Evolutionary conservation across 2,329 filamentous ascomycete species (phyloP).

Genomic region (Microcyclosporella mali): DNA sequence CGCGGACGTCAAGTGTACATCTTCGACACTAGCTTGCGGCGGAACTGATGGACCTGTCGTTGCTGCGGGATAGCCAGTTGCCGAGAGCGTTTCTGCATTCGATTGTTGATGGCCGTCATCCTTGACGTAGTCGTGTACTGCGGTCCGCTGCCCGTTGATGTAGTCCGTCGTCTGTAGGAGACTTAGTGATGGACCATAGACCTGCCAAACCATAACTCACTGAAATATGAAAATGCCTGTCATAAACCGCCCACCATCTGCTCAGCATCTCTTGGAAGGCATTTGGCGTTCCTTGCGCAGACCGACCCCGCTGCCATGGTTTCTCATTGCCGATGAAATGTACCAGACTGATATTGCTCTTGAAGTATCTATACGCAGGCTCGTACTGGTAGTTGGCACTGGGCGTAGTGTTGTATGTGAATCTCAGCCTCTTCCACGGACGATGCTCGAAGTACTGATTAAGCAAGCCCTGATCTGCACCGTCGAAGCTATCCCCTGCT

Average conservation of each 20-base stretch:
- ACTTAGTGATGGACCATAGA: conserved; percentile 7
- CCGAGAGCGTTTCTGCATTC: conserved; percentile 13
- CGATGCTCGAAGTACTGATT: conserved; percentile 85
- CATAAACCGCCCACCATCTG: conserved; percentile 92
- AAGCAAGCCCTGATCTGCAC: conserved; percentile 88
- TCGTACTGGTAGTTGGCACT: conserved; percentile 97
- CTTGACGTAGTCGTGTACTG: conserved; percentile 7
- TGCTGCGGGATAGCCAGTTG: conserved; percentile 23
- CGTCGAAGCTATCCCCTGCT: conserved; percentile 87
- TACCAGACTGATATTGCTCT: conserved; percentile 79
- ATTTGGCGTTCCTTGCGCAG: conserved; percentile 46
- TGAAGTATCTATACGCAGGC: conserved; percentile 88
- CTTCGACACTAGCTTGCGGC: conserved; percentile 25
- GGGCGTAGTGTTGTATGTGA: conserved; percentile 95
- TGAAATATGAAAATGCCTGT: conserved; percentile 65
- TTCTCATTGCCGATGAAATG: conserved; percentile 93
- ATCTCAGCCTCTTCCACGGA: conserved; percentile 78
- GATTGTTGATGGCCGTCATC: conserved; percentile 4
- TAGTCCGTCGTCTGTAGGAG: conserved; percentile 13
- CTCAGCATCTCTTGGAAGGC: conserved; percentile 79
- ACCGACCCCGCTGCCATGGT: conserved; percentile 58
- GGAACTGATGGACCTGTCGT: conserved; percentile 16
- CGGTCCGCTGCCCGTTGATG: conserved; percentile 12
- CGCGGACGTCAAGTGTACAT: conserved; percentile 38
- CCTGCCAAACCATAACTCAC: conserved; percentile 6